Base-by-base conservation (phyloP, 306 rosid species). In the Canavalia gladiata region DNA sequence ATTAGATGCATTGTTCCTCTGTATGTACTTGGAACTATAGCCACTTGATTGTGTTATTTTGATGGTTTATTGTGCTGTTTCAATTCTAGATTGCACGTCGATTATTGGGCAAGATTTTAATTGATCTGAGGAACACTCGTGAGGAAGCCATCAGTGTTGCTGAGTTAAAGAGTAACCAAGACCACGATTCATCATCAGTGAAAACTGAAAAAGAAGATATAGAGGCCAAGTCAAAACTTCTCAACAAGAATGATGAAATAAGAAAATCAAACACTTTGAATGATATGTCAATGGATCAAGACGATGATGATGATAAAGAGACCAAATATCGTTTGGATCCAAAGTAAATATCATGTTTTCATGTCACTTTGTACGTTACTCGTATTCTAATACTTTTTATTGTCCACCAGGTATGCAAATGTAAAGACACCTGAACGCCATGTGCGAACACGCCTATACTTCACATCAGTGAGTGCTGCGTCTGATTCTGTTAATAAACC, bases 291-390 rank as follows among this genome's bases (percentile, higher is more conserved):
- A 71, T 90, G 74, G 99, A 95, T 72, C 97, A 90, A 83, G 99
- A 95, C 68, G 98, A 95, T 1, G 99, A 95, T 13, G 99, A 95
- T 83, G 99, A 91, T 78, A 95, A 91, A 68, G 99, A 95, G 92
- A 88, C 92, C 47, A 90, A 95, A 93, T 95, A 95, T 83, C 97
- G 99, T 79, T 82, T 95, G 90, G 97, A 95, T 86, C 99, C 99
- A 78, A 89, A 95, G 99, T 95, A 73, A 88, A 52, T 58, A 66
- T 47, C 39, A 6, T 41, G 68, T 34, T 74, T 84, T 86, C 41
- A 52, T 55, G 46, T 83, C 25, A 65, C 57, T 67, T 63, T 12
- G 43, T 3, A 10, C 47, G 30, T 77, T 75, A 37, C 54, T 75
- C 41, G 28, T 29, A 29, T 52, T 78, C 55, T 78, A 52, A 68